Evolutionary conservation across 2,329 filamentous ascomycete species (phyloP).

Genomic region (Lasiodiplodia theobromae): DNA sequence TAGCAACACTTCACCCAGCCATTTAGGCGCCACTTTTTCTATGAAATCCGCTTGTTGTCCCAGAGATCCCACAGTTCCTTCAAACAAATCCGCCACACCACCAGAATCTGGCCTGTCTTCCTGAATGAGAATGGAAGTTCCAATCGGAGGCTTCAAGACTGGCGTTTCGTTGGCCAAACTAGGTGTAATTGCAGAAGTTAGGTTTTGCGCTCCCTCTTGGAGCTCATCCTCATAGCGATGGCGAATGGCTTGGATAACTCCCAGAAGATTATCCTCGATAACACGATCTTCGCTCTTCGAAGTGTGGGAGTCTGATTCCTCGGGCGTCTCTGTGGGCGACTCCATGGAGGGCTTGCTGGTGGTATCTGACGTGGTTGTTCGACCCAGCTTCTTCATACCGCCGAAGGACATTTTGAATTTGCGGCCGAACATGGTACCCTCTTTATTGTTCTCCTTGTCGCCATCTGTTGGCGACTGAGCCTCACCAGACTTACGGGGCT

Average conservation of each 20-base stretch:
- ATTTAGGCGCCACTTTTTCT: conserved; percentile 86
- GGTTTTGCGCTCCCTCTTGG: conserved; percentile 54
- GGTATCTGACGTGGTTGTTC: conserved; percentile 66
- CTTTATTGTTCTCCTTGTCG: conserved; percentile 50
- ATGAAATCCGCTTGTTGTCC: conserved; percentile 81
- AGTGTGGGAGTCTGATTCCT: conserved; percentile 66
- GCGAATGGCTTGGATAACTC: conserved; percentile 74
- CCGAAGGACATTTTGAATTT: conserved; percentile 78
- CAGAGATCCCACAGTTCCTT: conserved; percentile 82
- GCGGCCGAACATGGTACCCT: conserved; percentile 77
- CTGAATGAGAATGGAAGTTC: conserved; percentile 69
- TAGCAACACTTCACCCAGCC: conserved; percentile 88
- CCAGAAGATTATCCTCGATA: conserved; percentile 77
- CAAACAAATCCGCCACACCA: conserved; percentile 82
- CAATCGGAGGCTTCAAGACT: conserved; percentile 73
- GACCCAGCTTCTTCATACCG: conserved; percentile 81
- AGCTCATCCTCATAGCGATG: conserved; percentile 75
- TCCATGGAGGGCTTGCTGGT: conserved; percentile 12
- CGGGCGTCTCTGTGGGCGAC: conserved; percentile 68
- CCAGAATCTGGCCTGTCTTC: conserved; percentile 69
- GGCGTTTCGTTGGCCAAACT: conserved; percentile 77
- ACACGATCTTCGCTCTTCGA: conserved; percentile 71
- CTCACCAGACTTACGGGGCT: conserved; percentile 35
- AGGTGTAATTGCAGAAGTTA: conserved; percentile 72
- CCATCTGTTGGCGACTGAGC: conserved; percentile 52